phyloP scores from a whole-genome alignment of 2,329 filamentous ascomycete species.

The Aspergillus fumigatus region DNA sequence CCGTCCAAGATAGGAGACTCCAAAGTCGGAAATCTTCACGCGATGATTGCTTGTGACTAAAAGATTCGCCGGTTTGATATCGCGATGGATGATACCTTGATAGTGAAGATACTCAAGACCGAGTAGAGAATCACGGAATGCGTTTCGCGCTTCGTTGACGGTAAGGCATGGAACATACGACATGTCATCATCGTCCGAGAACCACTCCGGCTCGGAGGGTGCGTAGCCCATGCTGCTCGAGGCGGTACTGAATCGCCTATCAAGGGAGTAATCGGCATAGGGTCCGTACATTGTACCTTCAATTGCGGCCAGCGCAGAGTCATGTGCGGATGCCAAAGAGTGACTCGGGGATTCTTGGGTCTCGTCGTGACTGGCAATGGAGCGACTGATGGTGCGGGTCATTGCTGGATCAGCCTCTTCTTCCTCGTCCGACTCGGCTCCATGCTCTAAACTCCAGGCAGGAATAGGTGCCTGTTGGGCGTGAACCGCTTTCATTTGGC shows the following conservation, averaged over 20 bases:
- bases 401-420: constrained; percentile 25
- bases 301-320: constrained; percentile 49
- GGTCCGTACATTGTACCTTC: constrained; percentile 75
- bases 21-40: constrained; percentile 98
- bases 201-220: constrained; percentile 42
- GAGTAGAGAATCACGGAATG: constrained; percentile 88
- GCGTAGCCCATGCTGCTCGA: constrained; percentile 56
- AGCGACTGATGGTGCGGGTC: constrained; percentile 31
- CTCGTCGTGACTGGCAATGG: constrained; percentile 42
- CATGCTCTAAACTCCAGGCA: constrained; percentile 82
- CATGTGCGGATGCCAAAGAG: constrained; percentile 45
- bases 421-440: constrained; percentile 54
- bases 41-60: constrained; percentile 78
- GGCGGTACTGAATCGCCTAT: constrained; percentile 73
- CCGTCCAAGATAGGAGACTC: constrained; percentile 92
- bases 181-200: constrained; percentile 68
- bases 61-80: constrained; percentile 87
- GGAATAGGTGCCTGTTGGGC: constrained; percentile 52
- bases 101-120: constrained; percentile 92
- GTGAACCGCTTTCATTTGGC: constrained; percentile 54
- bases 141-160: constrained; percentile 71
- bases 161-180: constrained; percentile 93
- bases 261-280: constrained; percentile 59
- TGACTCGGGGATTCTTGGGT: constrained; percentile 52
- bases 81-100: constrained; percentile 76